These are phyloP conservation scores for Sporothrix sp. DNA, from an alignment of 2,329 filamentous ascomycete species.

Conservation along the genomic window DNA sequence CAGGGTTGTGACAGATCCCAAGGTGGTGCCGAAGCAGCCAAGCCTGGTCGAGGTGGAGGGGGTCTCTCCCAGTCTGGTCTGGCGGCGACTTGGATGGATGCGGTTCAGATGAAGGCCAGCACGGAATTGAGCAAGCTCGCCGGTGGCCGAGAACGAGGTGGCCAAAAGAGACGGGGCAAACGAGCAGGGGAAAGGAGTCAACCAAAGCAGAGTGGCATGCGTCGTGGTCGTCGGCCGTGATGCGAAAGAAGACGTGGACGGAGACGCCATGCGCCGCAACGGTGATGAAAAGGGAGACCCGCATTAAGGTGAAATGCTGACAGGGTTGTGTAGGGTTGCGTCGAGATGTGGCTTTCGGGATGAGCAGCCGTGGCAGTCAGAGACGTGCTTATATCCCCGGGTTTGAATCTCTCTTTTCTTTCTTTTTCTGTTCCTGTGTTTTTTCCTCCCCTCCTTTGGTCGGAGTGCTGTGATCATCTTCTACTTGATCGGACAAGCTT, in stretches of 20 bases:
- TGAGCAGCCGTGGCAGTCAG: too few species aligned
- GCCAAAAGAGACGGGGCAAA: background rate
- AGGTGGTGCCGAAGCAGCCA: slow-evolving; percentile 10
- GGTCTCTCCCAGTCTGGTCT: too few species aligned
- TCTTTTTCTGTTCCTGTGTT: background rate
- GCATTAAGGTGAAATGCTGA: background rate
- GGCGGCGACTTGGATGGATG: slow-evolving; percentile 8
- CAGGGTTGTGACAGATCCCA: slow-evolving; percentile 16
- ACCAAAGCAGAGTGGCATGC: background rate
- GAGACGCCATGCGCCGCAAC: too few species aligned
- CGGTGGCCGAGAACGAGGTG: slow-evolving; percentile 8
- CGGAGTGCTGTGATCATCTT: background rate
- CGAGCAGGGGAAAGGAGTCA: background rate
- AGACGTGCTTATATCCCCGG: too few species aligned
- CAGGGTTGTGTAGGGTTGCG: background rate
- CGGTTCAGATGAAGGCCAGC: slow-evolving; percentile 9
- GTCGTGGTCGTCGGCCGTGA: background rate
- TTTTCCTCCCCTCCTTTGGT: too few species aligned
- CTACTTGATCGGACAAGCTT: slow-evolving; percentile 4
- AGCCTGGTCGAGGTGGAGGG: slow-evolving; percentile 17
- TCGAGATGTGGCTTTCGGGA: too few species aligned
- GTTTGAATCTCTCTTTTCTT: too few species aligned
- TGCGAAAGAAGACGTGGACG: background rate
- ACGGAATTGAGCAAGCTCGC: slow-evolving; percentile 5
- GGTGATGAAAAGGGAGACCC: background rate